Conservation (phyloP, 2,329 filamentous ascomycete species). For the Sporothrix luriei region DNA sequence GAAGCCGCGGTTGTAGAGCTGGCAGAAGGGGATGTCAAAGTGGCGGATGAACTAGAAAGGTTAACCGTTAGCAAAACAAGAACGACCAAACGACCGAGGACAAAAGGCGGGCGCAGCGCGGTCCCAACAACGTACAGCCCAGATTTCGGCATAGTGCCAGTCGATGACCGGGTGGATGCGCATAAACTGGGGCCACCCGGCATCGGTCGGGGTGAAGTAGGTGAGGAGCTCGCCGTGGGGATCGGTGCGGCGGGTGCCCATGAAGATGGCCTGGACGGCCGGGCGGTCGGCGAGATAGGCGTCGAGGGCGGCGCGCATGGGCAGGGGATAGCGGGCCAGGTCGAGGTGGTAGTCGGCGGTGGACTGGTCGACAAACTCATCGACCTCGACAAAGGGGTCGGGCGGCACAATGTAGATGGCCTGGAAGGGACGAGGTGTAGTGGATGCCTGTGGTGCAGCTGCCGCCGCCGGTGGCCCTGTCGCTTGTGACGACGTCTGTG, state of each 20-base stretch:
- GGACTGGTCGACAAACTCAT: slow-evolving; percentile 75
- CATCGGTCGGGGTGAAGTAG: slow-evolving; percentile 85
- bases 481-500: slow-evolving; percentile 12
- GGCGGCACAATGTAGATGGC: slow-evolving; percentile 86
- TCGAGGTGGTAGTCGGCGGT: slow-evolving; percentile 71
- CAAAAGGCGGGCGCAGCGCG: not conserved
- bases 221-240: slow-evolving; percentile 79
- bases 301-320: slow-evolving; percentile 80
- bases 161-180: slow-evolving; percentile 94
- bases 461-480: slow-evolving; percentile 19
- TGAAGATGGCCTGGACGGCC: slow-evolving; percentile 74
- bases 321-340: slow-evolving; percentile 70
- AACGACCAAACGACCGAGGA: not conserved
- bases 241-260: slow-evolving; percentile 87
- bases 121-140: slow-evolving; percentile 64
- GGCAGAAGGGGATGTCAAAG: slow-evolving; percentile 79
- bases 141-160: slow-evolving; percentile 95
- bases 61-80: slow-evolving; percentile 6
- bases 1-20: slow-evolving; percentile 70
- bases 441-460: slow-evolving; percentile 37
- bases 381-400: slow-evolving; percentile 83
- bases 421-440: slow-evolving; percentile 57
- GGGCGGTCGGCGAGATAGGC: slow-evolving; percentile 70
- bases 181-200: slow-evolving; percentile 90
- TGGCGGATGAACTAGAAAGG: slow-evolving; percentile 70